Percentiles rank a stretch among this genome's conserved stretches.
Evolutionary conservation across 768 basidiomycete genomes (phyloP).

Genomic region (Tephrocybe rancida): DNA sequence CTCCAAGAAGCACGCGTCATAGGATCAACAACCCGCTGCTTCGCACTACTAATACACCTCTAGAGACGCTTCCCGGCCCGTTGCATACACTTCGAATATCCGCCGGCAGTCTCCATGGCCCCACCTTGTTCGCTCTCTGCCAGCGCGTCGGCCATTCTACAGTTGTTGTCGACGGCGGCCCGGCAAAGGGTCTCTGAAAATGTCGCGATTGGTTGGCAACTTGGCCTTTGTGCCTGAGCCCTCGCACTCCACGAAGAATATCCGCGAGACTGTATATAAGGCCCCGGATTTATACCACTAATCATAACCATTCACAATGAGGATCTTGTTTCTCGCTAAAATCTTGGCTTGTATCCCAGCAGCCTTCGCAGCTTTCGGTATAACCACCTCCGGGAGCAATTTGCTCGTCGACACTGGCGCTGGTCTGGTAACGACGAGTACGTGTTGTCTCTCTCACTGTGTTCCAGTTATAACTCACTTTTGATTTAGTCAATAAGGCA

Average conservation of each 20-base stretch:
- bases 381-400: constrained; percentile 42
- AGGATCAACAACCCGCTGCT: constrained; percentile 8
- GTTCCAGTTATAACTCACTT: background rate
- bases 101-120: background rate
- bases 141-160: background rate
- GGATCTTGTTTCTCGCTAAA: constrained; percentile 20
- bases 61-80: constrained; percentile 10
- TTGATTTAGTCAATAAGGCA: constrained; percentile 35
- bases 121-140: background rate
- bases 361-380: constrained; percentile 47
- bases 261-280: constrained; percentile 7
- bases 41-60: background rate
- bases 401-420: constrained; percentile 46
- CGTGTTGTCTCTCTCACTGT: constrained; percentile 8
- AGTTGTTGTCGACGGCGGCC: constrained; percentile 13
- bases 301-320: constrained; percentile 18
- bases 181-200: constrained; percentile 8
- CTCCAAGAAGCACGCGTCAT: constrained; percentile 9
- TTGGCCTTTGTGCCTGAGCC: background rate
- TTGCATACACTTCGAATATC: background rate
- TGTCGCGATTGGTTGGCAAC: background rate
- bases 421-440: constrained; percentile 46
- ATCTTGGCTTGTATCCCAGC: constrained; percentile 29
- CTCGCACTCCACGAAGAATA: constrained; percentile 14
- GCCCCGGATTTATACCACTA: background rate